Evolutionary conservation across 2,329 filamentous ascomycete genomes (phyloP), one percentile per base, ranked within the genome.

Genomic region (Aspergillus sp.): DNA sequence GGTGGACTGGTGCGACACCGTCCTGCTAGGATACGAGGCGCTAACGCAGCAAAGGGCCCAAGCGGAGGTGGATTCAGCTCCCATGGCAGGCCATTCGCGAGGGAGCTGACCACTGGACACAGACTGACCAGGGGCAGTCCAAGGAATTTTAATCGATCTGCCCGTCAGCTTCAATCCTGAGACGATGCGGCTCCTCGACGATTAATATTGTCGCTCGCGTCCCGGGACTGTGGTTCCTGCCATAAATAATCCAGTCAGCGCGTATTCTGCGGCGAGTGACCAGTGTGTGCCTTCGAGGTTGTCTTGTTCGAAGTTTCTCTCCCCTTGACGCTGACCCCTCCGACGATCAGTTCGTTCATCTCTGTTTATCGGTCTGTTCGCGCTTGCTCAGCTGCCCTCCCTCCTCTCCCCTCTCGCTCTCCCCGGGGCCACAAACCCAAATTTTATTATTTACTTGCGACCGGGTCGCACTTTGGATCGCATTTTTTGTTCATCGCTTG

Each of bases 391-490:
- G 36, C 36, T 42, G 36, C 36, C 36, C 36, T n/a, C 36, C 14
- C 9, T 7, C 24, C 24, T 29, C 26, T 24, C 47, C 31, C 22
- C 42, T 39, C 26, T 42, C 6, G n/a, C 53, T 36, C 22, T 46
- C 49, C 42, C 47, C 47, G 36, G 22, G 54, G 47, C 54, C 54
- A 56, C 54, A 56, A 50, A 46, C 29, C 46, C 45, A 36, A 49
- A 50, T 20, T 42, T 42, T 42, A 14, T 42, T 42, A 42, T 42
- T 42, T 31, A 26, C 54, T 50, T 46, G 54, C 47, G 46, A 56
- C 31, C 45, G 45, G 12, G 9, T 31, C 24, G 31, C 47, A 42
- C 20, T 39, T 49, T 5, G 18, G 6, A 36, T 55, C 32, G 54
- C 54, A 14, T 16, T 39, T 36, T 50, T 39, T 42, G 20, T 42